Percentiles rank a stretch among this genome's conserved stretches.
Conservation (phyloP, 768 basidiomycete genomes). For the Exsudoporus frostii region DNA sequence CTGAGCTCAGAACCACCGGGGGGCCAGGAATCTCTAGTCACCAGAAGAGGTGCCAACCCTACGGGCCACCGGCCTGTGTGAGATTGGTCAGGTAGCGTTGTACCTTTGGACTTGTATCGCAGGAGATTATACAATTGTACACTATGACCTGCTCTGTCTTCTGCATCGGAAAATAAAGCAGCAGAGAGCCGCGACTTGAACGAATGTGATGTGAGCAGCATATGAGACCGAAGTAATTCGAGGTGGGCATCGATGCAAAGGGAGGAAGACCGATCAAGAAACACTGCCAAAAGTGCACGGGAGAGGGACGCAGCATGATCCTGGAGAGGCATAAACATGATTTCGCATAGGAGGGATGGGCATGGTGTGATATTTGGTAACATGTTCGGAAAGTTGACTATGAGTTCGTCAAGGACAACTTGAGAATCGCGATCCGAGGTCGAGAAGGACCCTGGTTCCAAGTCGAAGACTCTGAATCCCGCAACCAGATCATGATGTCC, state of each 20-base stretch:
- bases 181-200: conserved; percentile 68
- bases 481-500: conserved; percentile 36
- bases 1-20: conserved; percentile 83
- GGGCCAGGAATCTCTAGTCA: conserved; percentile 78
- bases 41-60: conserved; percentile 70
- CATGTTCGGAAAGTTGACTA: conserved; percentile 52
- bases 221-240: conserved; percentile 66
- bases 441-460: conserved; percentile 54
- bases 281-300: conserved; percentile 58
- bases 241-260: conserved; percentile 71
- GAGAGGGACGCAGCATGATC: conserved; percentile 64
- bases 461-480: conserved; percentile 57
- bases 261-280: conserved; percentile 59
- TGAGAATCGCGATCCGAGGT: conserved; percentile 19
- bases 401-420: conserved; percentile 43
- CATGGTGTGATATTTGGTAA: conserved; percentile 67
- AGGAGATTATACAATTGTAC: conserved; percentile 22
- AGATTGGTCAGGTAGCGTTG: conserved; percentile 20
- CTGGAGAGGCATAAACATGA: conserved; percentile 60
- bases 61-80: conserved; percentile 49
- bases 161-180: conserved; percentile 77
- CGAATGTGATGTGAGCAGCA: conserved; percentile 66
- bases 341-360: conserved; percentile 55
- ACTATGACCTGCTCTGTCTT: conserved; percentile 42
- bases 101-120: conserved; percentile 17